Percentiles rank a stretch among this genome's conserved stretches.
phyloP scores from a whole-genome alignment of 495 filamentous ascomycete species.

The Penicillium turbatum region DNA sequence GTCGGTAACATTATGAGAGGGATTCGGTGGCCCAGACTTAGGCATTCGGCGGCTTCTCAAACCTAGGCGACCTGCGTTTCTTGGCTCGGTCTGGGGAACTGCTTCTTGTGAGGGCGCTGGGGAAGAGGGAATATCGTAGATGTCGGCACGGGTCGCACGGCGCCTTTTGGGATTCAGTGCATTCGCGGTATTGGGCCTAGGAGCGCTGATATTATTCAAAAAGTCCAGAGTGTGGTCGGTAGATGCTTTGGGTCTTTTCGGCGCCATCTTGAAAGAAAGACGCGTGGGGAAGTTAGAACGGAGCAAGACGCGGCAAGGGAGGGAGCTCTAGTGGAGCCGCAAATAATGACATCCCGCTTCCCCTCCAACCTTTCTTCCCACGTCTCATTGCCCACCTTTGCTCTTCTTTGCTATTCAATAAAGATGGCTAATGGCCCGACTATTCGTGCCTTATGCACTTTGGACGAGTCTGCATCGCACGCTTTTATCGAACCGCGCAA shows the following conservation, averaged over 20 bases:
- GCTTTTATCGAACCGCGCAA: constrained; percentile 50
- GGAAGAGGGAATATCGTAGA: constrained; percentile 1
- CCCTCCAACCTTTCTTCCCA: background rate
- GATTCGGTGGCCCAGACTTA: background rate
- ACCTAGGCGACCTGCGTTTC: background rate
- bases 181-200: background rate
- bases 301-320: constrained; percentile 3
- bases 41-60: background rate
- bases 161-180: background rate
- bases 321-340: constrained; percentile 5
- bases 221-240: background rate
- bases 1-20: background rate
- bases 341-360: constrained; percentile 2
- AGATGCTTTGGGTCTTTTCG: background rate
- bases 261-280: background rate
- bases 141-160: background rate
- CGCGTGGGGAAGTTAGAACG: constrained; percentile 1
- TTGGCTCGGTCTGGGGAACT: background rate
- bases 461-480: constrained; percentile 30
- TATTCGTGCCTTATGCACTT: constrained; percentile 27
- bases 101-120: background rate
- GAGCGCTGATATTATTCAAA: background rate
- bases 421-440: constrained; percentile 24
- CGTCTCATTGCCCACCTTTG: background rate
- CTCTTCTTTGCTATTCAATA: background rate